Conservation (phyloP, 1,284 basidiomycete species). For the Cronartium ribicola region DNA sequence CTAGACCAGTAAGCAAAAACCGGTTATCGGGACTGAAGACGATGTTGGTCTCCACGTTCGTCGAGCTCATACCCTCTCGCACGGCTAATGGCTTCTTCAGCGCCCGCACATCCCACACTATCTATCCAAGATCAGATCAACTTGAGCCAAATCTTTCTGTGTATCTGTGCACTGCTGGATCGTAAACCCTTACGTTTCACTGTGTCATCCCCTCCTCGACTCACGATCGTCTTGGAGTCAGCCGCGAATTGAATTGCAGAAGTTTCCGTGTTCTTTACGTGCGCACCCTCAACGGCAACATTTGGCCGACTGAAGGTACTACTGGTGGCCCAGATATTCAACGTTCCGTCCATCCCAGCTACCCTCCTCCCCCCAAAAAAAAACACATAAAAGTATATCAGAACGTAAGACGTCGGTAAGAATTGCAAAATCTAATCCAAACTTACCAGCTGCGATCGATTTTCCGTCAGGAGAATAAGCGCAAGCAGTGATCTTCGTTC, state of each 20-base stretch:
- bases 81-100: slow-evolving; percentile 77
- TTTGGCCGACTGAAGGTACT: slow-evolving; percentile 87
- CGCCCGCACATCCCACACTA: slow-evolving; percentile 87
- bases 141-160: slow-evolving; percentile 6
- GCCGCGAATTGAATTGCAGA: slow-evolving; percentile 77
- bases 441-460: slow-evolving; percentile 75
- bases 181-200: slow-evolving; percentile 70
- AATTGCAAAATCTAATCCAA: neutral
- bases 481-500: slow-evolving; percentile 84
- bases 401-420: neutral
- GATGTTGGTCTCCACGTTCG: slow-evolving; percentile 85
- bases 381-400: slow-evolving; percentile 9
- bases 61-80: slow-evolving; percentile 63
- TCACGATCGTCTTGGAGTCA: slow-evolving; percentile 74
- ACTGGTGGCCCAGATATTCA: slow-evolving; percentile 88
- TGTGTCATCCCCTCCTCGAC: slow-evolving; percentile 85
- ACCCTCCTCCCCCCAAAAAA: slow-evolving; percentile 41
- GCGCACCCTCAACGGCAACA: slow-evolving; percentile 76
- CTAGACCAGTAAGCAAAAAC: slow-evolving; percentile 71
- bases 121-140: neutral
- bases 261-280: slow-evolving; percentile 73
- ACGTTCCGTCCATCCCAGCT: slow-evolving; percentile 83
- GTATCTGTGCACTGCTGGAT: neutral
- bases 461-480: slow-evolving; percentile 79
- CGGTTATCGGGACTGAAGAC: slow-evolving; percentile 88